Percentiles rank a stretch among this genome's conserved stretches.
Evolutionary conservation across 2,329 filamentous ascomycete genomes (phyloP).

Genomic region (Alternaria longipes): DNA sequence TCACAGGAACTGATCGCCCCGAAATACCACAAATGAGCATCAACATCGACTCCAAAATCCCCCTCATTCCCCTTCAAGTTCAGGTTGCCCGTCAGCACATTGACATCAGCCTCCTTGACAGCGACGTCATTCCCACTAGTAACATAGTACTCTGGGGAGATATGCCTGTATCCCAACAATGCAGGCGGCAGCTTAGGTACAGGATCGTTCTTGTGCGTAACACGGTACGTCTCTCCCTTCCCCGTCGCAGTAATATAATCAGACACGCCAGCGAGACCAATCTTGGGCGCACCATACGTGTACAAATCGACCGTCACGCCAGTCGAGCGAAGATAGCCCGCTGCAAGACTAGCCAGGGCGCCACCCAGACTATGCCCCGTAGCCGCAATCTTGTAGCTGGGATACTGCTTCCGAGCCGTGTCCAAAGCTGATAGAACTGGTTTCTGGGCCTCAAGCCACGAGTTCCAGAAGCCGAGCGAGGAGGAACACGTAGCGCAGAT

Average conservation of each 20-base stretch:
- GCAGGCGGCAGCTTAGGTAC: conserved; percentile 73
- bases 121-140: conserved; percentile 32
- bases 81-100: conserved; percentile 27
- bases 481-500: conserved; percentile 60
- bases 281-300: conserved; percentile 73
- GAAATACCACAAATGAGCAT: conserved; percentile 51
- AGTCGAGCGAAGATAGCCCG: conserved; percentile 62
- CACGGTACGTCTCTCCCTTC: conserved; percentile 65
- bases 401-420: conserved; percentile 57
- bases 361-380: conserved; percentile 76
- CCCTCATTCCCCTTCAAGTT: conserved; percentile 45
- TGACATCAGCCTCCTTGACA: conserved; percentile 34
- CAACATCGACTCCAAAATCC: conserved; percentile 34
- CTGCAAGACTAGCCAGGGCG: conserved; percentile 69
- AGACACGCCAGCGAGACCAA: conserved; percentile 67
- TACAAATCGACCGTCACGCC: conserved; percentile 66
- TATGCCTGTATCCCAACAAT: conserved; percentile 69
- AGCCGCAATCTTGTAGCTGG: conserved; percentile 63
- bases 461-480: conserved; percentile 67
- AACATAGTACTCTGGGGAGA: conserved; percentile 72
- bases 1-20: conserved; percentile 46
- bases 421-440: conserved; percentile 57
- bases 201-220: conserved; percentile 74
- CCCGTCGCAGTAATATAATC: conserved; percentile 63
- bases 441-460: conserved; percentile 64